These are phyloP conservation scores for Candida glucosophila DNA, from an alignment of 1,139 yeast species.

Conservation along the genomic window DNA sequence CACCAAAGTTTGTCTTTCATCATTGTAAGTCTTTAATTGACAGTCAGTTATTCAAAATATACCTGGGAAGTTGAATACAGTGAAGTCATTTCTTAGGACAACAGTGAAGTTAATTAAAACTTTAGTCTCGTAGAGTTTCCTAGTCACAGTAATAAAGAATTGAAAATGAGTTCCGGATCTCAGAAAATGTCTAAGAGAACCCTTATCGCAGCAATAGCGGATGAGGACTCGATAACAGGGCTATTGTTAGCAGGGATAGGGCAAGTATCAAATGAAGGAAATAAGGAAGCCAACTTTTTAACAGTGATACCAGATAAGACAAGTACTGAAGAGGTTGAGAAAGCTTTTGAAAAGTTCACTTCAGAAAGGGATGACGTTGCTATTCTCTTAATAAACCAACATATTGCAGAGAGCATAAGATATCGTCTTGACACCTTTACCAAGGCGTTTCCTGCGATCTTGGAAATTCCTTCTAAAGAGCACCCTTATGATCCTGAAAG, in stretches of 20 bases:
- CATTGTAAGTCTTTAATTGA: no score
- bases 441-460: slow-evolving; percentile 89
- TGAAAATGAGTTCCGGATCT: slow-evolving; percentile 20
- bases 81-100: no score
- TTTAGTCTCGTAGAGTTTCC: no score
- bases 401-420: slow-evolving; percentile 87
- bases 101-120: no score
- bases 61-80: no score
- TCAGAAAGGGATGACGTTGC: slow-evolving; percentile 82
- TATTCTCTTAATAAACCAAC: slow-evolving; percentile 85
- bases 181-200: slow-evolving; percentile 58
- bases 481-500: slow-evolving; percentile 98
- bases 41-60: no score
- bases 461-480: slow-evolving; percentile 96
- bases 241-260: slow-evolving; percentile 94
- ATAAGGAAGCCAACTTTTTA: slow-evolving; percentile 72
- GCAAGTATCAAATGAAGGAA: slow-evolving; percentile 57
- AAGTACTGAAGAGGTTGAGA: slow-evolving; percentile 63
- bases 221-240: slow-evolving; percentile 96
- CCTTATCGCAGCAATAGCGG: slow-evolving; percentile 87
- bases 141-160: no score
- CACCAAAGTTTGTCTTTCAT: no score
- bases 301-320: slow-evolving; percentile 78
- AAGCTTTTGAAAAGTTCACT: slow-evolving; percentile 71
- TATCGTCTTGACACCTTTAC: slow-evolving; percentile 74